A percentile compares a stretch with the other conserved stretches of the same genome.
Evolutionary conservation across 1,284 basidiomycete species (phyloP).

Genomic region (Cryptococcus sp.): DNA sequence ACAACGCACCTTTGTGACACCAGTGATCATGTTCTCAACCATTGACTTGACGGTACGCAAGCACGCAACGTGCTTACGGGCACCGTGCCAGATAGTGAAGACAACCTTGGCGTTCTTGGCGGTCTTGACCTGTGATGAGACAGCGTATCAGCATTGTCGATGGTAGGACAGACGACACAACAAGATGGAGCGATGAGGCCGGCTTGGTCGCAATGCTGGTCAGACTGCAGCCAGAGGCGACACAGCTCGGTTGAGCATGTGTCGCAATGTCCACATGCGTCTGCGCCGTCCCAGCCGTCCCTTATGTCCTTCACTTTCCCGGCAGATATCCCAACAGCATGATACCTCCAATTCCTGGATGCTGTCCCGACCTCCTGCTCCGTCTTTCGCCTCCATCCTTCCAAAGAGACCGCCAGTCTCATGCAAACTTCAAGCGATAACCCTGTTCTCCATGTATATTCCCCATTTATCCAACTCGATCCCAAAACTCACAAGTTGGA

Average conservation of each 20-base stretch:
- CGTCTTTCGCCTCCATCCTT: not conserved
- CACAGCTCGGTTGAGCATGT: not conserved
- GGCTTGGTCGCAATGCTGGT: not conserved
- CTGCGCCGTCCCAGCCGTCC: too few species aligned
- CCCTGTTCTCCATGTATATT: too few species aligned
- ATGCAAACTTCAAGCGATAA: too few species aligned
- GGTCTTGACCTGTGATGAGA: slow-evolving; percentile 50
- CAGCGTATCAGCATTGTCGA: slow-evolving; percentile 2
- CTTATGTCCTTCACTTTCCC: too few species aligned
- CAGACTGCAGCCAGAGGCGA: not conserved
- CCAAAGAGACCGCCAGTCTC: not conserved
- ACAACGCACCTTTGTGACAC: slow-evolving; percentile 79
- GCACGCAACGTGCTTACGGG: slow-evolving; percentile 98
- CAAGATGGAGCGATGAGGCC: not conserved
- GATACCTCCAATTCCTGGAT: too few species aligned
- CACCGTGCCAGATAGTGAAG: slow-evolving; percentile 97
- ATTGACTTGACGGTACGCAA: slow-evolving; percentile 92
- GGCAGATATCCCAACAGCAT: too few species aligned
- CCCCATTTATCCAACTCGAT: not conserved
- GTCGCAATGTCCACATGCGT: not conserved
- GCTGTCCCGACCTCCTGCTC: not conserved
- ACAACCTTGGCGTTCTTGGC: slow-evolving; percentile 69
- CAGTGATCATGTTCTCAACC: slow-evolving; percentile 96
- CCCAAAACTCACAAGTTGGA: slow-evolving; percentile 67
- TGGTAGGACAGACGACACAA: not conserved